Evolutionary conservation across 1,284 basidiomycete species (phyloP), one percentile per base, ranked within the genome.

Genomic region (Erythrobasidium hasegawianum): DNA sequence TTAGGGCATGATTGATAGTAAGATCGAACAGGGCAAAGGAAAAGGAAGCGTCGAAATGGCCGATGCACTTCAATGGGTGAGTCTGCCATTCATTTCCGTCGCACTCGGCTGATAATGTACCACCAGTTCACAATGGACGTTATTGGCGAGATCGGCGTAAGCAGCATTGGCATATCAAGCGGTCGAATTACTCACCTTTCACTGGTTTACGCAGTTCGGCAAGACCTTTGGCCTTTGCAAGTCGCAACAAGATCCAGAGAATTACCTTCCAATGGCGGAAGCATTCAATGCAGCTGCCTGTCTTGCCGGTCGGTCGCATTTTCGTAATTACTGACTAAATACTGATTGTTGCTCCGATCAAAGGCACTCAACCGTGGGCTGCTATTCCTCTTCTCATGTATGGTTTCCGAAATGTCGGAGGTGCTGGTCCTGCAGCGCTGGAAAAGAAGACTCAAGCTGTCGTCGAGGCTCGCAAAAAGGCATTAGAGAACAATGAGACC

Each of bases 41-140:
- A 54, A 24, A 18, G 52, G 52, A n/a, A 54, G 18, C 16, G 52
- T 54, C 3, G 52, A 54, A 20, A 54, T 54, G 52, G n/a, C 52
- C 8, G 27, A 20, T 24, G 52, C 52, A 16, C 52, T 54, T 54
- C 52, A 54, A 54, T 54, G 52, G 52, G 52, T 16, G 27, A 29
- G 52, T 29, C 8, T 54, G n/a, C 22, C 16, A 7, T 54, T 27
- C 8, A 24, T n/a, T n/a, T n/a, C n/a, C n/a, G n/a, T n/a, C n/a
- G n/a, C n/a, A n/a, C n/a, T n/a, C n/a, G n/a, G n/a, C n/a, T n/a
- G n/a, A n/a, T n/a, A n/a, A n/a, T n/a, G n/a, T n/a, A n/a, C n/a
- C n/a, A n/a, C n/a, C 52, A 54, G 52, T 54, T 54, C 16, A 54
- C 52, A n/a, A 54, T 54, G 52, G 52, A 54, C 20, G 52, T 54